A percentile compares a stretch with the other conserved stretches of the same genome.
These are phyloP conservation scores for Mallotus repandus DNA, from an alignment of 441 rosid genomes.

Conservation along the genomic window DNA sequence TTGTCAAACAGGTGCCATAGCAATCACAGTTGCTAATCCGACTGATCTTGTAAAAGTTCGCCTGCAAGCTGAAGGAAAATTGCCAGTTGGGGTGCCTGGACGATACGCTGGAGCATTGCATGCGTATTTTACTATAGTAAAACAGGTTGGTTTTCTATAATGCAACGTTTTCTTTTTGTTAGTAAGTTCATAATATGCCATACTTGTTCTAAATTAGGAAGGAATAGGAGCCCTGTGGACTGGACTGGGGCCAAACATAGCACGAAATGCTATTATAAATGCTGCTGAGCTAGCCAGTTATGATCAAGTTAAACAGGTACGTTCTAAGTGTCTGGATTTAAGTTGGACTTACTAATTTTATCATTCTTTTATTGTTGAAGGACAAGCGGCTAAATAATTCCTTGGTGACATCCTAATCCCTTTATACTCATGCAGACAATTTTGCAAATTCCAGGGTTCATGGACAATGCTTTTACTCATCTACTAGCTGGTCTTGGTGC, in stretches of 20 bases:
- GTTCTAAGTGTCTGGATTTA: conserved; percentile 8
- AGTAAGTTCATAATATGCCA: conserved; percentile 6
- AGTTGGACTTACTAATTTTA: conserved; percentile 16
- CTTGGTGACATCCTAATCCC: conserved; percentile 12
- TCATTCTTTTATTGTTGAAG: conserved; percentile 12
- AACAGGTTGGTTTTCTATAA: conserved; percentile 58
- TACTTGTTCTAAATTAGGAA: conserved; percentile 54
- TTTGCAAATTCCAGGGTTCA: conserved; percentile 90
- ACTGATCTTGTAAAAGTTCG: conserved; percentile 99
- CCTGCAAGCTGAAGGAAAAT: conserved; percentile 96
- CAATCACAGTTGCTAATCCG: conserved; percentile 84
- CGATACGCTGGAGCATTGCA: conserved; percentile 87
- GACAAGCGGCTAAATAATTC: conserved; percentile 1
- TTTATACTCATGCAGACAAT: conserved; percentile 57
- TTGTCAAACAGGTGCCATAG: conserved; percentile 66
- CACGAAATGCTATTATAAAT: conserved; percentile 88
- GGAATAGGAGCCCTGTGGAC: conserved; percentile 91
- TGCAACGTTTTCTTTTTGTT: not conserved
- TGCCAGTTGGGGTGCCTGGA: conserved; percentile 83
- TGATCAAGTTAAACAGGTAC: conserved; percentile 95
- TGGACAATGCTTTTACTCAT: conserved; percentile 83
- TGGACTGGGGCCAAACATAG: conserved; percentile 88
- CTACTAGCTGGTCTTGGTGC: conserved; percentile 93
- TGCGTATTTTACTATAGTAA: conserved; percentile 81
- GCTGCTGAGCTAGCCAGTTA: conserved; percentile 98